These are phyloP conservation scores for Citrus cavaleriei DNA, from an alignment of 345 rosid genomes.

Conservation along the genomic window DNA sequence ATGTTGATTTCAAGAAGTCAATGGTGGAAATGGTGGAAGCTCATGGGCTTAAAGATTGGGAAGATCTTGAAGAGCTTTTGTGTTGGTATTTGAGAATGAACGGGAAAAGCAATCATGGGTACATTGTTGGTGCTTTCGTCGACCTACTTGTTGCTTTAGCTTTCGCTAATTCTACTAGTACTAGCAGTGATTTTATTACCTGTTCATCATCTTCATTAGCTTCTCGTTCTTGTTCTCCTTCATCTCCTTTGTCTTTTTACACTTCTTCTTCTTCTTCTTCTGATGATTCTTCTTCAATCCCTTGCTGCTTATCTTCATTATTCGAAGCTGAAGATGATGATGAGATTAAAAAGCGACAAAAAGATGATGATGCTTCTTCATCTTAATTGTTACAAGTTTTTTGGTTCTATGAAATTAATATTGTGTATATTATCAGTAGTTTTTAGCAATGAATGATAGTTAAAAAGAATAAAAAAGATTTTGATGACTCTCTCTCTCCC, in stretches of 20 bases:
- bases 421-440: constrained; percentile 18
- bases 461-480: not conserved
- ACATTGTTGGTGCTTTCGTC: constrained; percentile 73
- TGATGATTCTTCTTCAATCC: constrained; percentile 44
- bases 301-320: constrained; percentile 38
- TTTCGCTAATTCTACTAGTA: constrained; percentile 14
- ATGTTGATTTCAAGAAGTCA: constrained; percentile 66
- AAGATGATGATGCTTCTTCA: not conserved
- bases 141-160: constrained; percentile 58
- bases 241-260: constrained; percentile 55
- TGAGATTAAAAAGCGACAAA: constrained; percentile 18
- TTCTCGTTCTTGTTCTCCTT: constrained; percentile 34
- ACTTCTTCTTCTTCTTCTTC: constrained; percentile 45
- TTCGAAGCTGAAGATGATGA: constrained; percentile 27
- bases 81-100: constrained; percentile 65
- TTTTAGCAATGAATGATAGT: constrained; percentile 5
- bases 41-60: constrained; percentile 62
- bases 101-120: constrained; percentile 59
- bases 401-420: constrained; percentile 4
- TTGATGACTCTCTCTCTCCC: not conserved
- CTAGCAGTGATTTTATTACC: not conserved
- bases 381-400: constrained; percentile 6
- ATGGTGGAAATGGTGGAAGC: constrained; percentile 96
- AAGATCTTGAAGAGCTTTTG: constrained; percentile 64
- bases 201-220: constrained; percentile 22